phyloP scores from a whole-genome alignment of 2,329 filamentous ascomycete species.

The Penicillium sp. region DNA sequence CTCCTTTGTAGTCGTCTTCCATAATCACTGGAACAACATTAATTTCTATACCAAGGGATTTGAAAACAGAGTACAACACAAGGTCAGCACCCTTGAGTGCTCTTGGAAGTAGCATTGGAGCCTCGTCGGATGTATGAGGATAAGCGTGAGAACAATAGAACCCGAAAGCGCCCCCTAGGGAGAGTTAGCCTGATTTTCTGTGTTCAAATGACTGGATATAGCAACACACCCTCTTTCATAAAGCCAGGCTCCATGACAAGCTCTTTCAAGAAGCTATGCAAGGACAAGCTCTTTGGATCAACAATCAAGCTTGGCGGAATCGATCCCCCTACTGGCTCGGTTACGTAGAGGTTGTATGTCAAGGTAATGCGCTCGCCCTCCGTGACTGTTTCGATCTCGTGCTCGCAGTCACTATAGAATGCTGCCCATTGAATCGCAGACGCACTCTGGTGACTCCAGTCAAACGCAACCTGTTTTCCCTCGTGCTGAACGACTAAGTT shows the following conservation, averaged over 20 bases:
- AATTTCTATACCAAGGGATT: not conserved
- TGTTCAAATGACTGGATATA: not conserved
- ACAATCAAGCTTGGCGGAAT: slow-evolving; percentile 23
- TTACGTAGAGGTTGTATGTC: slow-evolving; percentile 59
- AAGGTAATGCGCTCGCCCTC: slow-evolving; percentile 57
- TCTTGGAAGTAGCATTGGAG: not conserved
- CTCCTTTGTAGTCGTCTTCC: not conserved
- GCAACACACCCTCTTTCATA: not conserved
- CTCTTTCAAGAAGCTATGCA: slow-evolving; percentile 37
- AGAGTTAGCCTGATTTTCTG: not conserved
- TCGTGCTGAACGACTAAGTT: slow-evolving; percentile 36
- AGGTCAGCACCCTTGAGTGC: not conserved
- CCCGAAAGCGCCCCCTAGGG: slow-evolving; percentile 45
- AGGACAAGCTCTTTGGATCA: slow-evolving; percentile 36
- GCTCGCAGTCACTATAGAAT: slow-evolving; percentile 41
- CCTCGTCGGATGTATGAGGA: slow-evolving; percentile 38
- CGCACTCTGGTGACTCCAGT: slow-evolving; percentile 27
- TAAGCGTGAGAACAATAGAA: slow-evolving; percentile 52
- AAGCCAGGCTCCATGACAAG: slow-evolving; percentile 28
- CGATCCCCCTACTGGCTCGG: slow-evolving; percentile 32
- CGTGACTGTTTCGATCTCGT: slow-evolving; percentile 47
- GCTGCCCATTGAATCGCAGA: slow-evolving; percentile 37
- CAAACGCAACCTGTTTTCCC: slow-evolving; percentile 26
- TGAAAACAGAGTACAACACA: not conserved
- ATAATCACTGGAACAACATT: not conserved